Evolutionary conservation across 139 green algal genomes (phyloP).

Genomic region (Monoraphidium neglectum): DNA sequence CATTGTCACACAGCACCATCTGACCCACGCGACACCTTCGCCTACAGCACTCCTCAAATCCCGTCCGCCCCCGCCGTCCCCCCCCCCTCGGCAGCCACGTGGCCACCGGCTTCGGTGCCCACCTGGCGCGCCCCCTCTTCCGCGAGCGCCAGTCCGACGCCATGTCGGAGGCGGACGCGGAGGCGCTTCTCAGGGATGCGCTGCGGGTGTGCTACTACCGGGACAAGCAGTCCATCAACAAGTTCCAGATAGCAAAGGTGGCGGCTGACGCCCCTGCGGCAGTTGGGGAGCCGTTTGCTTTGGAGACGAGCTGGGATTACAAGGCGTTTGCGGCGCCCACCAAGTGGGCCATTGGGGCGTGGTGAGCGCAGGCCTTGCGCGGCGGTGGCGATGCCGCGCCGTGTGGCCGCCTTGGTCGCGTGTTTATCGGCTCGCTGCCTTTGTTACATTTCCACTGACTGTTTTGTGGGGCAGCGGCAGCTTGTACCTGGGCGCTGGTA

Average conservation of each 20-base stretch:
- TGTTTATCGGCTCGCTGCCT: too few species aligned
- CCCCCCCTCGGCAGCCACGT: constrained; percentile 57
- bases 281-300: constrained; percentile 89
- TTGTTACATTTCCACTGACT: too few species aligned
- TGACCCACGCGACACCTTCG: constrained; percentile 38
- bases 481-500: too few species aligned
- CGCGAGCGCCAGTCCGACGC: constrained; percentile 84
- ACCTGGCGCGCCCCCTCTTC: constrained; percentile 92
- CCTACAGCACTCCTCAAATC: not conserved
- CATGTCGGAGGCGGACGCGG: constrained; percentile 91
- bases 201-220: constrained; percentile 96
- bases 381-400: too few species aligned
- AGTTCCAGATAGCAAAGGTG: constrained; percentile 87
- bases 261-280: constrained; percentile 62
- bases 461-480: too few species aligned
- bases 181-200: constrained; percentile 81
- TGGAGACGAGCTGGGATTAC: constrained; percentile 91
- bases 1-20: constrained; percentile 51
- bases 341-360: constrained; percentile 61
- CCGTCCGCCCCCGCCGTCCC: not conserved
- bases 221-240: constrained; percentile 96
- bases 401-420: too few species aligned
- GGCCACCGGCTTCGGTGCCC: constrained; percentile 91
- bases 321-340: constrained; percentile 64
- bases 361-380: constrained; percentile 33